Conservation (phyloP, 306 rosid species). For the Astragalus glycyphyllos region DNA sequence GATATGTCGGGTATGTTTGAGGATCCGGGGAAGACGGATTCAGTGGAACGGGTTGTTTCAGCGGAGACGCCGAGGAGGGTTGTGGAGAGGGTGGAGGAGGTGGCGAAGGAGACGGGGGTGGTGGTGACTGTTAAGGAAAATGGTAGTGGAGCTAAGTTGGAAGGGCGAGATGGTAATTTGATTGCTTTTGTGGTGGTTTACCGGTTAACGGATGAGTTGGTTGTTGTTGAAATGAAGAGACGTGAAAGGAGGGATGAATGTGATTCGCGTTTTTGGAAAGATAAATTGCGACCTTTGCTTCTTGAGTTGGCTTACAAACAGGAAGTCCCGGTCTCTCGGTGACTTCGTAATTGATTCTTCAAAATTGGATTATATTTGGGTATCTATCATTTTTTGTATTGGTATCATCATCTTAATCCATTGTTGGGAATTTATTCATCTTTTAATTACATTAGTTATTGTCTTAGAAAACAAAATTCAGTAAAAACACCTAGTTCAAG, state of each 20-base stretch:
- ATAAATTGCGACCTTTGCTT: slow-evolving; percentile 58
- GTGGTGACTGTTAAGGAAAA: slow-evolving; percentile 49
- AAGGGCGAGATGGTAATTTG: slow-evolving; percentile 64
- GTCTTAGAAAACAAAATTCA: background rate
- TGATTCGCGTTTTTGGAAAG: slow-evolving; percentile 51
- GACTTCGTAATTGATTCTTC: background rate
- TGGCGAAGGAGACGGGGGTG: slow-evolving; percentile 39
- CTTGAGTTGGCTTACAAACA: slow-evolving; percentile 42
- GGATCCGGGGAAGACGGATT: slow-evolving; percentile 33
- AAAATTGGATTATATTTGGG: background rate
- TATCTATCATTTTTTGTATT: background rate
- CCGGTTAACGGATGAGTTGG: slow-evolving; percentile 73
- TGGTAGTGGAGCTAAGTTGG: slow-evolving; percentile 53
- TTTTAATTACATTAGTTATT: background rate
- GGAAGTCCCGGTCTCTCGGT: slow-evolving; percentile 42
- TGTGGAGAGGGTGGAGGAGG: slow-evolving; percentile 52
- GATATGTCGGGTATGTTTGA: slow-evolving; percentile 62
- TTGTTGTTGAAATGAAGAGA: slow-evolving; percentile 58
- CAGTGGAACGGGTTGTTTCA: slow-evolving; percentile 61
- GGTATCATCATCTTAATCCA: background rate
- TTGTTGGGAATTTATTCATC: background rate
- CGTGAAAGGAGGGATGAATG: slow-evolving; percentile 11
- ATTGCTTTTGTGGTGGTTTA: slow-evolving; percentile 39
- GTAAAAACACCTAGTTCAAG: background rate
- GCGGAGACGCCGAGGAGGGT: slow-evolving; percentile 51